phyloP scores from a whole-genome alignment of 2,329 filamentous ascomycete species.

The Hymenoscyphus occultus region DNA sequence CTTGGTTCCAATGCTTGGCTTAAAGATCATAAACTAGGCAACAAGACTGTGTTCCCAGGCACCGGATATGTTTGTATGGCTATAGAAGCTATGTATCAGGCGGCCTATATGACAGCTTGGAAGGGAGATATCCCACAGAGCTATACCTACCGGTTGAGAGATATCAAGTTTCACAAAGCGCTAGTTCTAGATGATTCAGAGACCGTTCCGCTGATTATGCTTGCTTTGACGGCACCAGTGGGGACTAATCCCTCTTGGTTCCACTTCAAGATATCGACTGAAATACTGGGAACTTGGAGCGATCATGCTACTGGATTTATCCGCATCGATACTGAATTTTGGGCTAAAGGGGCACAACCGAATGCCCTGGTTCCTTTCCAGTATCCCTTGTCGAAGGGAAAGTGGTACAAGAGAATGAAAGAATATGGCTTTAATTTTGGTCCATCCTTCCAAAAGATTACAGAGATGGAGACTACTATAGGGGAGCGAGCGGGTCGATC shows the following conservation, averaged over 20 bases:
- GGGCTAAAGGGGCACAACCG: background rate
- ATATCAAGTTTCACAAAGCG: constrained; percentile 13
- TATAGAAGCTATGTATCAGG: constrained; percentile 20
- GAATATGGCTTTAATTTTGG: constrained; percentile 28
- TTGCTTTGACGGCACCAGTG: background rate
- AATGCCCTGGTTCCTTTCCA: constrained; percentile 2
- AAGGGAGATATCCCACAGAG: background rate
- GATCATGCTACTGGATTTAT: constrained; percentile 15
- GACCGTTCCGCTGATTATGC: background rate
- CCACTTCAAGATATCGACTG: constrained; percentile 31
- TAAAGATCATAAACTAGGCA: constrained; percentile 48
- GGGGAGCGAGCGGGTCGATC: constrained; percentile 9
- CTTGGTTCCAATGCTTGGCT: constrained; percentile 50
- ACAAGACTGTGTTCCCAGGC: constrained; percentile 47
- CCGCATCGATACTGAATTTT: constrained; percentile 25
- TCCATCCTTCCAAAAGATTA: constrained; percentile 24
- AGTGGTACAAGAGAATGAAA: constrained; percentile 24
- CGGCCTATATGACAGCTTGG: background rate
- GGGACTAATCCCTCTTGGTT: constrained; percentile 23
- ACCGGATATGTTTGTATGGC: constrained; percentile 23
- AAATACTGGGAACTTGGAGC: constrained; percentile 24
- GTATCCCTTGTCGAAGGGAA: background rate
- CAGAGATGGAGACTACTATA: constrained; percentile 14
- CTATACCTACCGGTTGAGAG: constrained; percentile 12
- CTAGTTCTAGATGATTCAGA: constrained; percentile 6